Evolutionary conservation across 768 basidiomycete species (phyloP).

Genomic region (Mycena indigotica): DNA sequence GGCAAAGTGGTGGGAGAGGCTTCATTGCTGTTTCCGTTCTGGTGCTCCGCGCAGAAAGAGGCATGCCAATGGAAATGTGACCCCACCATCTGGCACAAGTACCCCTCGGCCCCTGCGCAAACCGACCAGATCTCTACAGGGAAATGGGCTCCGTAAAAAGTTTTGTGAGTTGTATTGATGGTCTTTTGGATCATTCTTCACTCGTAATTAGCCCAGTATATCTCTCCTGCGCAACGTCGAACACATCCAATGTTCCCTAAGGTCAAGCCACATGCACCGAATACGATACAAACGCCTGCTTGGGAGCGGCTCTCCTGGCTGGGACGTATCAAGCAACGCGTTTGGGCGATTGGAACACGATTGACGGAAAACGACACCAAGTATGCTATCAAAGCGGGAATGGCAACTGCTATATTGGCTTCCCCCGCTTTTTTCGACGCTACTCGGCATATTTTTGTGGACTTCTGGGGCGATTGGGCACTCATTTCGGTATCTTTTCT

Average conservation of each 20-base stretch:
- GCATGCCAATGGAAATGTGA: conserved; percentile 10
- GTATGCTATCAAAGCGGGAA: conserved; percentile 86
- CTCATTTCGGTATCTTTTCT: conserved; percentile 74
- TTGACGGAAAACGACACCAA: conserved; percentile 76
- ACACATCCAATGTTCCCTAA: conserved; percentile 76
- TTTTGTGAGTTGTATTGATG: conserved; percentile 6
- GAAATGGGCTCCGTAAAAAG: conserved; percentile 5
- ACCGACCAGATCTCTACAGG: conserved; percentile 11
- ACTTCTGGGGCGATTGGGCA: conserved; percentile 93
- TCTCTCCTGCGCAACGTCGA: conserved; percentile 50
- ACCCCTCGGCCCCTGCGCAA: neutral
- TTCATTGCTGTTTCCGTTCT: conserved; percentile 28
- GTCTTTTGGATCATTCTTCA: neutral
- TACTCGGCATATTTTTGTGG: conserved; percentile 76
- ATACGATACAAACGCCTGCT: conserved; percentile 81
- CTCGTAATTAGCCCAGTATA: conserved; percentile 47
- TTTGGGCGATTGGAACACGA: conserved; percentile 73
- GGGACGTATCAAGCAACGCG: conserved; percentile 63
- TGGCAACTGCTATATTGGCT: conserved; percentile 80
- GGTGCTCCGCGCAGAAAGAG: conserved; percentile 3
- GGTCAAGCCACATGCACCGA: conserved; percentile 77
- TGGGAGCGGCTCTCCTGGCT: conserved; percentile 57
- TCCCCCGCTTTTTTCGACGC: conserved; percentile 84
- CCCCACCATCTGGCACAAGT: neutral
- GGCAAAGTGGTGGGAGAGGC: conserved; percentile 41